Evolutionary conservation across 192 early-diverging fungal genomes (phyloP), one percentile per base, ranked within the genome.

Genomic region (Pilobolus umbonatus): DNA sequence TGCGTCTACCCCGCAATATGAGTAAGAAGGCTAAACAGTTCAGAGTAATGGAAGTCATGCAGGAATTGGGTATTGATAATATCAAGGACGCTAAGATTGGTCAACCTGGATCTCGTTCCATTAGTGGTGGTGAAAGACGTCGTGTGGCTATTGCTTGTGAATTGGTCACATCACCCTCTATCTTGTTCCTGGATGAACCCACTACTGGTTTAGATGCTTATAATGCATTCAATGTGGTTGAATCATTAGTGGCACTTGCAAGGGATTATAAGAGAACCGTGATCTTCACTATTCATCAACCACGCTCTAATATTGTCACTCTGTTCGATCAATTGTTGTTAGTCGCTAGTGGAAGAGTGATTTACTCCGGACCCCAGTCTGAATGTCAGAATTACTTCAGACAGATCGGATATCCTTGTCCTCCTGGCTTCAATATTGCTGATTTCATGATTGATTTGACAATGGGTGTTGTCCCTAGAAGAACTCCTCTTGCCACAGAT

Each of bases 201-300:
- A 91, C 89, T 0, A 84, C 80, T 28, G 91, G 91, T 5, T 73
- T 97, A 34, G 95, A 97, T 68, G 77, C 92, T 30, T 95, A 88
- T 74, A 94, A 93, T 60, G 95, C 95, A 1, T 89, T 88, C 61
- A 97, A 92, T 75, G 95, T 97, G 0, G 83, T 97, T n/a, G 92
- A 95, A 71, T 86, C 82, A 26, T 79, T 95, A 28, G 86, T 88
- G 8, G 81, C 81, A 4, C 67, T 97, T 53, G 92, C 91, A 1
- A 64, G 81, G 25, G 78, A 75, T n/a, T 85, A 88, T 53, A 73
- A 88, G 24, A 84, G 91, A 2, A 89, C 91, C 2, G 84, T 95
- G 12, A 75, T 98, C 12, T 88, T 91, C 64, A 98, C 95, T 2
- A 95, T 98, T 44, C 95, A 98, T 69, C 95, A 98, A 66, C 95